These are phyloP conservation scores for Trametes sp. DNA, from an alignment of 1,284 basidiomycete species.

Conservation along the genomic window DNA sequence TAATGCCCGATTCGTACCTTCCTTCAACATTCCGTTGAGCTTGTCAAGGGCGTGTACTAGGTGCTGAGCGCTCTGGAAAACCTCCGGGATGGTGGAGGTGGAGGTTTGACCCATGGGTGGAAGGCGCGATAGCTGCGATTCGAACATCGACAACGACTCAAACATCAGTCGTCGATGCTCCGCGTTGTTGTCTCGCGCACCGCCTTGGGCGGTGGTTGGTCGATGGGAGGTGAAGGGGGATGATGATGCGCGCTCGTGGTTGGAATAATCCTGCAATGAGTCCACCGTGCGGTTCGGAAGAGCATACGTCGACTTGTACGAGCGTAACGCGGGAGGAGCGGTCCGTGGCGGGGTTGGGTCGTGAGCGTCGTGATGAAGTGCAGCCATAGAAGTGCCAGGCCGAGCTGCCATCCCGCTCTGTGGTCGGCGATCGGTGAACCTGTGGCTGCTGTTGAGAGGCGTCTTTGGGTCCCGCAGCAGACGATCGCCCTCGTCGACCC, in stretches of 20 bases:
- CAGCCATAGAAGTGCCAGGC: constrained; percentile 62
- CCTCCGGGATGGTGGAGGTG: constrained; percentile 54
- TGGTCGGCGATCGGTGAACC: constrained; percentile 31
- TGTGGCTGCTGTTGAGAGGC: constrained; percentile 27
- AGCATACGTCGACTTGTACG: constrained; percentile 43
- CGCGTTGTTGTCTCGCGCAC: constrained; percentile 40
- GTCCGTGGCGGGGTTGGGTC: constrained; percentile 42
- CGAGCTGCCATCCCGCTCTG: constrained; percentile 39
- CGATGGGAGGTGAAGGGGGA: constrained; percentile 36
- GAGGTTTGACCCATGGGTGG: constrained; percentile 52
- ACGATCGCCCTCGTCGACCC: constrained; percentile 30
- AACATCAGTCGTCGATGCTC: constrained; percentile 75
- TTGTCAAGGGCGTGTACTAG: constrained; percentile 69
- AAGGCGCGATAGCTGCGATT: constrained; percentile 63
- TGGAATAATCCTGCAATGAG: constrained; percentile 18
- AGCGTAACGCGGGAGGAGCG: constrained; percentile 45
- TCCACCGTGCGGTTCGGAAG: constrained; percentile 35
- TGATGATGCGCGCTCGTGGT: constrained; percentile 33
- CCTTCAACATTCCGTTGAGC: constrained; percentile 66
- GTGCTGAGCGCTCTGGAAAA: constrained; percentile 65
- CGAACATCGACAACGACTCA: constrained; percentile 74
- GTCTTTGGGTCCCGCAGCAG: constrained; percentile 35
- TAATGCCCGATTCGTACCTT: constrained; percentile 62
- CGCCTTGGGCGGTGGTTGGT: constrained; percentile 29
- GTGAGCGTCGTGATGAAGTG: constrained; percentile 41